Conservation (phyloP, 805 yeast genomes). For the Debaryomyces maramus region DNA sequence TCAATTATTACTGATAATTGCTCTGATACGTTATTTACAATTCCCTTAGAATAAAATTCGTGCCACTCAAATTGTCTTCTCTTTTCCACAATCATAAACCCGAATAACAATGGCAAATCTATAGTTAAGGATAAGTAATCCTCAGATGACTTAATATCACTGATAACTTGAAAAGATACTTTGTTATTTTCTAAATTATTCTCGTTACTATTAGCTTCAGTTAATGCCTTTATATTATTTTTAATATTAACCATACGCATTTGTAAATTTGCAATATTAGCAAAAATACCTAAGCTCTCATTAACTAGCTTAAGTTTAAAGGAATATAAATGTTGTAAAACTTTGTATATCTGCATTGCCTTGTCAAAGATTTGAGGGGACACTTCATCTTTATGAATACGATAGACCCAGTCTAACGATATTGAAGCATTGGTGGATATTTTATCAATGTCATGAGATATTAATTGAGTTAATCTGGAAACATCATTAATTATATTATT, state of each 20-base stretch:
- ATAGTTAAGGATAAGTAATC: constrained; percentile 46
- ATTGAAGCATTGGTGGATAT: constrained; percentile 7
- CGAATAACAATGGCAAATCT: constrained; percentile 72
- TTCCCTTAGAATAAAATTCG: constrained; percentile 40
- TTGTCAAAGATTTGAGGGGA: constrained; percentile 29
- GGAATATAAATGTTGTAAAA: constrained; percentile 31
- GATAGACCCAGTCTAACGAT: constrained; percentile 21
- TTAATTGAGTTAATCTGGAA: constrained; percentile 3
- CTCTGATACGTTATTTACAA: constrained; percentile 50
- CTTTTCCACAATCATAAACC: constrained; percentile 63
- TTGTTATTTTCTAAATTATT: constrained; percentile 1
- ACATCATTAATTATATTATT: constrained; percentile 10
- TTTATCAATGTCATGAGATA: constrained; percentile 14
- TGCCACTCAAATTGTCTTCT: constrained; percentile 61
- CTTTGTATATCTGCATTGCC: constrained; percentile 34
- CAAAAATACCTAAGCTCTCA: constrained; percentile 27
- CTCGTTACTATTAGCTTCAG: constrained; percentile 14
- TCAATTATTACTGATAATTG: constrained; percentile 56
- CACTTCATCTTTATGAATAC: constrained; percentile 17
- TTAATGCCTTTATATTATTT: constrained; percentile 25
- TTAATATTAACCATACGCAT: constrained; percentile 37
- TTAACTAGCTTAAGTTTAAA: constrained; percentile 27
- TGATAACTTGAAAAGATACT: constrained; percentile 22
- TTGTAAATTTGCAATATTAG: constrained; percentile 35
- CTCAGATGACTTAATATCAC: constrained; percentile 31